Base-by-base conservation (phyloP, 164 flowering plant genomes). In the Magnolia changhungtana region DNA sequence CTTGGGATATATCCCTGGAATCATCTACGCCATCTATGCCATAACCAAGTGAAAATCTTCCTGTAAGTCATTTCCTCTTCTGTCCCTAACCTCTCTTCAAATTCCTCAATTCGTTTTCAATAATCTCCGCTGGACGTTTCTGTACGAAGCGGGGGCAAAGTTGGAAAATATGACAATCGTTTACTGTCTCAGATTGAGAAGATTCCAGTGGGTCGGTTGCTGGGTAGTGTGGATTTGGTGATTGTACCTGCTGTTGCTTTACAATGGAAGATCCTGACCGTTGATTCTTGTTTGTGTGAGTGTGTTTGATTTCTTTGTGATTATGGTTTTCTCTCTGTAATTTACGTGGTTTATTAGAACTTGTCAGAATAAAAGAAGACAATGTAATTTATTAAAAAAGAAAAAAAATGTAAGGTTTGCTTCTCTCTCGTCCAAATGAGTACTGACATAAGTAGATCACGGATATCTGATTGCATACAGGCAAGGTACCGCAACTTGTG, bases 1-100 rank as follows among this genome's bases (percentile, higher is more conserved):
- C 0, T 71, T 86, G 58, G 88, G 88, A n/a, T 86, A 84, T 50
- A 27, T 86, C 16, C 88, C 88, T 63, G 88, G 88, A 49, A 84
- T 86, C 2, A 76, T 86, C 69, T 86, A 86, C 65, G 88, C 86
- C 4, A 18, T 86, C 50, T 84, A 86, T 63, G 86, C 83, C 9
- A 84, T 86, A 6, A 70, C 72, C 18, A 70, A 70, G 8, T 70
- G 27, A 70, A 64, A 4, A 29, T 65, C 67, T 65, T 21, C 27
- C 67, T 8, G 63, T 59, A 59, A 59, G 63, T 59, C 63, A 37
- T 37, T 37, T 37, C 45, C 45, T 37, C 7, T 37, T 59, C n/a
- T 59, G 18, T 59, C 63, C 63, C 63, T 49, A 37, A 37, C 45
- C 7, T 37, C 45, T 37, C 45, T 55, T 11, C 13, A 55, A 16